Evolutionary conservation across 139 green algal species (phyloP).

Genomic region (Coelastrella sp.): DNA sequence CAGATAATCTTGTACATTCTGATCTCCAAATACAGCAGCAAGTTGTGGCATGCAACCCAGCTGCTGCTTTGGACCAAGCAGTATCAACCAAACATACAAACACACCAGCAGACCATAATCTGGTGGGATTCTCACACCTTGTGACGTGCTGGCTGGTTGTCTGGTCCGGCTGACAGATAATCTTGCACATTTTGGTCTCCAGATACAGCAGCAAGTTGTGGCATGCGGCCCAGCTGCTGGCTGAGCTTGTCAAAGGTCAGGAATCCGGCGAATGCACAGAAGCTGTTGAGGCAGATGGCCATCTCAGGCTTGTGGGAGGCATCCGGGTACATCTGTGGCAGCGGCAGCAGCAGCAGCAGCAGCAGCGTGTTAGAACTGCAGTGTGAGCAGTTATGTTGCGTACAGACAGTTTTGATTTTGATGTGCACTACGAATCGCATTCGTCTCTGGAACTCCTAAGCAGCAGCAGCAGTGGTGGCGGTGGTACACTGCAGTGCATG

Average conservation of each 20-base stretch:
- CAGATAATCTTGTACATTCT: too few relatives aligned
- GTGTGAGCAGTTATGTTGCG: too few relatives aligned
- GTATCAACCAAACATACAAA: too few relatives aligned
- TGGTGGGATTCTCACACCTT: background rate
- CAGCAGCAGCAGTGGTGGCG: too few relatives aligned
- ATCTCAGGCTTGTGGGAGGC: slow-evolving; percentile 38
- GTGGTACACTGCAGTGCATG: too few relatives aligned
- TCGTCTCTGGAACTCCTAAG: too few relatives aligned
- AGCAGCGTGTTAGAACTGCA: background rate
- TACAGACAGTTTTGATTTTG: background rate
- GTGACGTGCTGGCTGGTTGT: background rate
- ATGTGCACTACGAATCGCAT: too few relatives aligned
- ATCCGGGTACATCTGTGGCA: slow-evolving; percentile 40
- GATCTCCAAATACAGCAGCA: too few relatives aligned
- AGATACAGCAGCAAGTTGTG: background rate
- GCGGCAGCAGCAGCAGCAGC: background rate
- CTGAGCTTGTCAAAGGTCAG: slow-evolving; percentile 3
- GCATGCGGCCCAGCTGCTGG: slow-evolving; percentile 23
- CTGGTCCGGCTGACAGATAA: slow-evolving; percentile 19
- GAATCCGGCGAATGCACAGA: slow-evolving; percentile 29
- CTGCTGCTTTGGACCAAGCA: background rate
- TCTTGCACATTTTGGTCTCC: background rate
- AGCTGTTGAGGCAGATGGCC: slow-evolving; percentile 3
- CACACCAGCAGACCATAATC: background rate
- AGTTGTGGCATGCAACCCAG: too few relatives aligned